phyloP scores from a whole-genome alignment of 2,329 filamentous ascomycete species.

The Colletotrichum chrysophilum region DNA sequence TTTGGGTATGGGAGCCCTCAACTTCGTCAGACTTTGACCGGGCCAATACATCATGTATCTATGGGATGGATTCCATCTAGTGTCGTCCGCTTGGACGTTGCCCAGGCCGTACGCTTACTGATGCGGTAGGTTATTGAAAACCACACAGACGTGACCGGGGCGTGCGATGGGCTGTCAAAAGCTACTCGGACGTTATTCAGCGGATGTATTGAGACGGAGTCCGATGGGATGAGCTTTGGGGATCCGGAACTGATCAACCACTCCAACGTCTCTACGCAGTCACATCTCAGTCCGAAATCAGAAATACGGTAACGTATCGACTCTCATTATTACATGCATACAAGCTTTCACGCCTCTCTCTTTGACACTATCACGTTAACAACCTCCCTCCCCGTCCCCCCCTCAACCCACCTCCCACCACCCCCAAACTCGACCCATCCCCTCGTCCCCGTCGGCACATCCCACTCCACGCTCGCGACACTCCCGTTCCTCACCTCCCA shows the following conservation, averaged over 20 bases:
- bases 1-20: fast-evolving
- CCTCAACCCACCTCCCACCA: slow-evolving; percentile 9
- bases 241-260: not conserved
- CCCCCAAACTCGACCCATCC: slow-evolving; percentile 12
- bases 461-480: slow-evolving; percentile 17
- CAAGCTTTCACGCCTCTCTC: not conserved
- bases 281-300: not conserved
- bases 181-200: not conserved
- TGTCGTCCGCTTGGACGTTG: not conserved
- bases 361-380: not conserved
- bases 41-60: too few relatives aligned
- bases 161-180: not conserved
- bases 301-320: not conserved
- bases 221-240: not conserved
- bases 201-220: not conserved
- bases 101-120: not conserved
- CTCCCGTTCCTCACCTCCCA: not conserved
- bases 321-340: not conserved
- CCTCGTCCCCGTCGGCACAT: slow-evolving; percentile 12
- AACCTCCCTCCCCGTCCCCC: not conserved
- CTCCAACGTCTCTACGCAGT: too few relatives aligned
- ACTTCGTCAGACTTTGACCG: not conserved
- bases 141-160: not conserved
- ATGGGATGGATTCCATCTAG: not conserved
- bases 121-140: not conserved